phyloP scores from a whole-genome alignment of 371 early-diverging fungal species.

The Lichtheimia ornata region DNA sequence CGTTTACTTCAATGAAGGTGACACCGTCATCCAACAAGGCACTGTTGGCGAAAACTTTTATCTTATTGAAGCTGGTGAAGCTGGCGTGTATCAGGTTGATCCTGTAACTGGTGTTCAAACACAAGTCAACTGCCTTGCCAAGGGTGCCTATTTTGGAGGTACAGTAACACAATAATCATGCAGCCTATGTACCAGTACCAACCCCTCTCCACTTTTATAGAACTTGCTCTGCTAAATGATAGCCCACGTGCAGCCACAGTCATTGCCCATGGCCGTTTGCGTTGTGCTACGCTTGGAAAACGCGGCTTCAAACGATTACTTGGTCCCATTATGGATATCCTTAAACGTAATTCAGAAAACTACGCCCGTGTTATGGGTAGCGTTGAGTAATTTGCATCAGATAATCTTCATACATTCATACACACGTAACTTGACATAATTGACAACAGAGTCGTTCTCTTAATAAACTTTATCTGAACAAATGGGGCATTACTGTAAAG shows the following conservation, averaged over 20 bases:
- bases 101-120: constrained; percentile 45
- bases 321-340: constrained; percentile 90
- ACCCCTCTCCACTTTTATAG: constrained; percentile 33
- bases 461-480: too few relatives aligned
- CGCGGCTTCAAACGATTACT: constrained; percentile 90
- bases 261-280: constrained; percentile 81
- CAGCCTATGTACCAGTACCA: background rate
- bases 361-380: constrained; percentile 50
- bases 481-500: too few relatives aligned
- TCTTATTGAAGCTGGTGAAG: constrained; percentile 90
- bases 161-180: constrained; percentile 15
- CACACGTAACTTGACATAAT: background rate
- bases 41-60: constrained; percentile 65
- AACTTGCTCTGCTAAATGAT: constrained; percentile 90
- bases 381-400: background rate
- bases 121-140: constrained; percentile 73
- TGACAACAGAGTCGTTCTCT: too few relatives aligned
- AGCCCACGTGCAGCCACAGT: constrained; percentile 92
- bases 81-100: constrained; percentile 65
- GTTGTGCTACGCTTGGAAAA: constrained; percentile 90
- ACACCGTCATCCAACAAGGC: constrained; percentile 71
- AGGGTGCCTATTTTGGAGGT: constrained; percentile 93
- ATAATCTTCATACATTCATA: background rate
- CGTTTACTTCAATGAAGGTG: constrained; percentile 64
- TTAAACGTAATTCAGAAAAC: constrained; percentile 87